These are phyloP conservation scores for Mucuna pruriens DNA, from an alignment of 306 rosid species.

Conservation along the genomic window DNA sequence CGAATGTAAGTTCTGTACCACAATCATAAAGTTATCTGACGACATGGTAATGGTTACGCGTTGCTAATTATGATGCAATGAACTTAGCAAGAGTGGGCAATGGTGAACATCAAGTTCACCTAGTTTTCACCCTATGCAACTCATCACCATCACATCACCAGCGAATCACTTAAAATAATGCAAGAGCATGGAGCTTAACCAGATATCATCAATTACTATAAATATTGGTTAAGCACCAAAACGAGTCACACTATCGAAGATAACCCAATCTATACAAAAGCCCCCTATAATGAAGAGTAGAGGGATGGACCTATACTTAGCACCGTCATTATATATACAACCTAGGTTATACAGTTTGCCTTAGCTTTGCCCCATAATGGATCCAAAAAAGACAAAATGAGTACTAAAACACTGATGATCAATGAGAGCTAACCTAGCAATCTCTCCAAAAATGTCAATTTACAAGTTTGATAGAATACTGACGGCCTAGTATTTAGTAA, in stretches of 20 bases:
- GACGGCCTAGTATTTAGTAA: not conserved
- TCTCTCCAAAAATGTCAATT: slow-evolving; percentile 8
- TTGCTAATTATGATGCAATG: not conserved
- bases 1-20: not conserved
- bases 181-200: not conserved
- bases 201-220: not conserved
- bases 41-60: too few relatives aligned
- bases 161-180: not conserved
- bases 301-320: not conserved
- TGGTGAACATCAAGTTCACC: not conserved
- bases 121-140: not conserved
- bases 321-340: slow-evolving; percentile 7
- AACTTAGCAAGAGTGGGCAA: not conserved
- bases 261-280: slow-evolving; percentile 29
- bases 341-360: slow-evolving; percentile 34
- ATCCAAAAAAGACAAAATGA: slow-evolving; percentile 16
- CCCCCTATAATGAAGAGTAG: not conserved
- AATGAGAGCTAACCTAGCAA: slow-evolving; percentile 7
- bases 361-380: slow-evolving; percentile 18
- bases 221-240: slow-evolving; percentile 20
- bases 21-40: not conserved
- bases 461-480: slow-evolving; percentile 12
- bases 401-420: slow-evolving; percentile 17
- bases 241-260: not conserved
- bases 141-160: not conserved